A percentile compares a stretch with the other conserved stretches of the same genome.
Conservation (phyloP, 352 stramenopile species). For the Phytophthora uliginosa region DNA sequence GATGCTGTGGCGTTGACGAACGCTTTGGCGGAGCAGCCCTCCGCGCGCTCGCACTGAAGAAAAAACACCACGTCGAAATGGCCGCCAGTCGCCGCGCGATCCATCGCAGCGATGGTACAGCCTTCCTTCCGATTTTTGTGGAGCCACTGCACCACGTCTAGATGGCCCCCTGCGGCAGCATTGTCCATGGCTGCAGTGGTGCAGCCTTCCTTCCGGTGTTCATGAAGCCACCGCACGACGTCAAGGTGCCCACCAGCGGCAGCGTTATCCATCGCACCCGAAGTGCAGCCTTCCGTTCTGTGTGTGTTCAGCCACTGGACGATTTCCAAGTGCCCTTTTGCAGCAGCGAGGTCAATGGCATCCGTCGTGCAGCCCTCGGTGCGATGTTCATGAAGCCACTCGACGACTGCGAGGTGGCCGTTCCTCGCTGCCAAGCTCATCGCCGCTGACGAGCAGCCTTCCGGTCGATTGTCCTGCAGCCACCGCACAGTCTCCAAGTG, state of each 20-base stretch:
- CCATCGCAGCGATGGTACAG: constrained; percentile 31
- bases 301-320: constrained; percentile 57
- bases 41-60: constrained; percentile 26
- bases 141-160: constrained; percentile 30
- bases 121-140: constrained; percentile 26
- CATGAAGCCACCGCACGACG: constrained; percentile 39
- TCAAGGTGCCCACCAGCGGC: constrained; percentile 25
- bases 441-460: constrained; percentile 24
- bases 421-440: constrained; percentile 37
- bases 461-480: constrained; percentile 18
- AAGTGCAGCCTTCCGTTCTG: constrained; percentile 27
- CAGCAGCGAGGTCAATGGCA: constrained; percentile 32
- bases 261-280: constrained; percentile 26
- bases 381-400: constrained; percentile 29
- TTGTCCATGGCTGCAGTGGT: constrained; percentile 33
- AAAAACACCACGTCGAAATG: constrained; percentile 35
- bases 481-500: constrained; percentile 26
- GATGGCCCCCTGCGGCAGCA: constrained; percentile 21
- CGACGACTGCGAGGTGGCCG: constrained; percentile 23
- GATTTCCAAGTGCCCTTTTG: constrained; percentile 50
- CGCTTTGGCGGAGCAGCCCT: constrained; percentile 27
- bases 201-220: constrained; percentile 34
- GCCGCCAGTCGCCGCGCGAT: constrained; percentile 26
- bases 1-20: constrained; percentile 43
- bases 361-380: constrained; percentile 30